Evolutionary conservation across 169 alveolate genomes (phyloP), one percentile per base, ranked within the genome.

Genomic region (Eimeria falciformis): DNA sequence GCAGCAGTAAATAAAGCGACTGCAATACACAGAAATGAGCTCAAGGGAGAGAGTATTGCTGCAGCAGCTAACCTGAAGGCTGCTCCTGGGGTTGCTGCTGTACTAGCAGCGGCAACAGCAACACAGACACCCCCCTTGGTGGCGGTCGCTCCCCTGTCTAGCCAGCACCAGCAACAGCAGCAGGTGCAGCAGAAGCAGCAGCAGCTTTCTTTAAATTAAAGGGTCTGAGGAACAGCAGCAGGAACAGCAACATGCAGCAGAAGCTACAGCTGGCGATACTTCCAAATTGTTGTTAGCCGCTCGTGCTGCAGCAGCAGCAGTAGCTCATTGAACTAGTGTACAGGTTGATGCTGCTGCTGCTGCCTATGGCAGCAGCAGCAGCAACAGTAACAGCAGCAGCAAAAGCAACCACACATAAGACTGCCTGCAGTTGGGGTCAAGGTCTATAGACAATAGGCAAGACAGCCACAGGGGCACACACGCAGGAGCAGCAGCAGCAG

Each of bases 121-220:
- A 23, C 87, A 25, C 12, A 27, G 14, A 0, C 43, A n/a, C 25
- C 25, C 84, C 25, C 37, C 62, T 45, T 73, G 58, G 37, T 73
- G 84, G 84, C 84, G 25, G 84, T n/a, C 37, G 84, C 58, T 25
- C 23, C 84, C 62, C 55, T 45, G 84, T 45, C 62, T 37, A 37
- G 62, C 58, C 84, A 73, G 84, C 84, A 73, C 40, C 56, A 73
- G 58, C 62, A 73, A 40, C 84, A 37, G 58, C 84, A 45, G 84
- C 27, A n/a, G n/a, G 18, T 1, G 66, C 66, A 2, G 66, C 18
- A 14, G 27, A 21, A 55, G 66, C 66, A 21, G 27, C 27, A 18
- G 66, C 66, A 18, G 66, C 23, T 21, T 21, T 18, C 27, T 14
- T 18, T 2, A 21, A 1, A 14, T 14, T 21, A 18, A 21, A 14